phyloP scores from a whole-genome alignment of 108 stramenopile species.

The Stephanodiscus triporus region DNA sequence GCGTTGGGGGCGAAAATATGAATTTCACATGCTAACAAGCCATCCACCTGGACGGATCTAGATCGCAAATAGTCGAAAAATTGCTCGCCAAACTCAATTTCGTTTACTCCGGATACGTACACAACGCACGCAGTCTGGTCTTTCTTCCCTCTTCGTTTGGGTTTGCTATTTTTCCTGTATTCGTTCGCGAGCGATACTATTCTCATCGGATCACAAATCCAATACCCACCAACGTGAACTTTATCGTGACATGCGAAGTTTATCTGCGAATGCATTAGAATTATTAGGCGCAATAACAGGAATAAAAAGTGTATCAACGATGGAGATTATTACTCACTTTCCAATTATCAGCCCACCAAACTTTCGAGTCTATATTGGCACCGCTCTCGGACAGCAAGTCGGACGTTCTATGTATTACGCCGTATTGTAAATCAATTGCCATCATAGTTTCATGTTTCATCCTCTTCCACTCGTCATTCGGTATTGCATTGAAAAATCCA shows the following conservation, averaged over 20 bases:
- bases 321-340: slow-evolving; percentile 18
- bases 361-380: slow-evolving; percentile 16
- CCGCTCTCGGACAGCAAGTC: slow-evolving; percentile 20
- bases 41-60: slow-evolving; percentile 2
- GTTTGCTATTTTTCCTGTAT: background rate
- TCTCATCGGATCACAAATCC: slow-evolving; percentile 32
- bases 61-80: slow-evolving; percentile 19
- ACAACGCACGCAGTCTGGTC: slow-evolving; percentile 44
- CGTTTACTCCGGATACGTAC: slow-evolving; percentile 57
- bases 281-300: background rate
- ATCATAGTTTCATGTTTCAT: slow-evolving; percentile 28
- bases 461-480: slow-evolving; percentile 33
- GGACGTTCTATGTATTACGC: slow-evolving; percentile 10
- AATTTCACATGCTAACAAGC: slow-evolving; percentile 54
- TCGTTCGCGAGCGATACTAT: slow-evolving; percentile 30
- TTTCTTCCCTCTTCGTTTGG: background rate
- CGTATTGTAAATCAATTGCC: slow-evolving; percentile 20
- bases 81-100: slow-evolving; percentile 48
- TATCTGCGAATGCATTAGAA: slow-evolving; percentile 7
- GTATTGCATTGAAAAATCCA: slow-evolving; percentile 55
- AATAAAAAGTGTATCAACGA: background rate
- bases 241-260: slow-evolving; percentile 25
- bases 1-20: slow-evolving; percentile 62
- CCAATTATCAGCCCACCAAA: slow-evolving; percentile 41
- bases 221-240: slow-evolving; percentile 26